Conservation (phyloP, 768 basidiomycete species). For the Lentinula raphanica region DNA sequence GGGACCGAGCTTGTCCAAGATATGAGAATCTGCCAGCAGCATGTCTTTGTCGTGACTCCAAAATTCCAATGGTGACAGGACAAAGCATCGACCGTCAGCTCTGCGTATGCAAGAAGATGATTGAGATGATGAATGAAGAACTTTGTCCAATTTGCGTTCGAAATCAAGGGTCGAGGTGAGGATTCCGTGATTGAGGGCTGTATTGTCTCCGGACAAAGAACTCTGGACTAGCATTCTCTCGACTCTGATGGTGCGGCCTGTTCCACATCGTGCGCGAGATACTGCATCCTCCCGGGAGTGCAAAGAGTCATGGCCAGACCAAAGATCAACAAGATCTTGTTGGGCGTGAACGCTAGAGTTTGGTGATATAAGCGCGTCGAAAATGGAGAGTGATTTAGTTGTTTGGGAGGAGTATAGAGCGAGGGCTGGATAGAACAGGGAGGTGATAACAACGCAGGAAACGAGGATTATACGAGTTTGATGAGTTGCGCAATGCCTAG, state of each 20-base stretch:
- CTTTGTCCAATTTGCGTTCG: conserved; percentile 49
- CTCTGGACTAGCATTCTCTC: conserved; percentile 74
- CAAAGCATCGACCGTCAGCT: conserved; percentile 54
- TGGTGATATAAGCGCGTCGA: conserved; percentile 55
- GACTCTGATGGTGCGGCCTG: conserved; percentile 64
- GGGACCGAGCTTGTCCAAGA: conserved; percentile 53
- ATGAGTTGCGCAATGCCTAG: conserved; percentile 83
- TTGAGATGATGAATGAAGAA: conserved; percentile 31
- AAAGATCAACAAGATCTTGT: conserved; percentile 65
- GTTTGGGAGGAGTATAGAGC: conserved; percentile 74
- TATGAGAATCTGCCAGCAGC: conserved; percentile 48
- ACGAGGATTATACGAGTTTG: conserved; percentile 87
- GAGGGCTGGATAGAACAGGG: conserved; percentile 87
- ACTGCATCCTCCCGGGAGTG: conserved; percentile 67
- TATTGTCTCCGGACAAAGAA: conserved; percentile 38
- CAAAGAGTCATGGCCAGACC: conserved; percentile 61
- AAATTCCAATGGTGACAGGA: conserved; percentile 68
- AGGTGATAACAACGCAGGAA: conserved; percentile 82
- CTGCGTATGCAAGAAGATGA: conserved; percentile 50
- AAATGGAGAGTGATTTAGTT: conserved; percentile 57
- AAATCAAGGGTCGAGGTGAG: conserved; percentile 61
- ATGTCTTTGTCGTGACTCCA: conserved; percentile 61
- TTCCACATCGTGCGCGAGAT: conserved; percentile 64
- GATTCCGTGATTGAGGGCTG: conserved; percentile 56
- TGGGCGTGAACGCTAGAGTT: conserved; percentile 51